Conservation (phyloP, 805 yeast genomes). For the Saccharomycopsis olivae region DNA sequence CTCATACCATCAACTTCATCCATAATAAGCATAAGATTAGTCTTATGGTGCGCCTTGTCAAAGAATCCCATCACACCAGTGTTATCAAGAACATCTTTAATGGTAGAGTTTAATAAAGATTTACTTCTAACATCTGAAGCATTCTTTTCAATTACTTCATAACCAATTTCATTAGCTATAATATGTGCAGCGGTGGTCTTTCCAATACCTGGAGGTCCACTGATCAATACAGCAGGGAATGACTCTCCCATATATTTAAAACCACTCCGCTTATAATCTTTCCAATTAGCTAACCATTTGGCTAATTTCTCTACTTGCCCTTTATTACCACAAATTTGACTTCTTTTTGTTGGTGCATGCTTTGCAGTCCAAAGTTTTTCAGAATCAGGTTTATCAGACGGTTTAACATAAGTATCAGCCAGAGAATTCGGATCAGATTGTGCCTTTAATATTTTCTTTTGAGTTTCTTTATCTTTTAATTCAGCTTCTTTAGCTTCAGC, state of each 20-base stretch:
- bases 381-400: constrained; percentile 33
- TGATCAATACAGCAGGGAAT: constrained; percentile 74
- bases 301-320: constrained; percentile 55
- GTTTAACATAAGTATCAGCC: constrained; percentile 20
- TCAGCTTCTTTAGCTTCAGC: constrained; percentile 37
- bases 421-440: constrained; percentile 10
- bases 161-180: constrained; percentile 74
- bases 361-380: constrained; percentile 86
- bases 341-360: constrained; percentile 72
- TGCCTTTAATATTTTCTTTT: constrained; percentile 22
- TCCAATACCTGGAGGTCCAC: constrained; percentile 93
- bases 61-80: constrained; percentile 78
- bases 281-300: constrained; percentile 77
- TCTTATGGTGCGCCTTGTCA: constrained; percentile 31
- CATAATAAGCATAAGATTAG: constrained; percentile 75
- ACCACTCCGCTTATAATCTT: constrained; percentile 38
- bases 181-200: constrained; percentile 85
- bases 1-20: constrained; percentile 99
- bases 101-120: constrained; percentile 52
- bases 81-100: constrained; percentile 66
- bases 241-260: constrained; percentile 52
- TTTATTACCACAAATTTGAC: constrained; percentile 88
- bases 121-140: constrained; percentile 90
- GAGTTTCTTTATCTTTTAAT: constrained; percentile 24
- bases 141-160: constrained; percentile 71